These are phyloP conservation scores for Paramyrothecium sp. DNA, from an alignment of 2,329 filamentous ascomycete species.

Conservation along the genomic window DNA sequence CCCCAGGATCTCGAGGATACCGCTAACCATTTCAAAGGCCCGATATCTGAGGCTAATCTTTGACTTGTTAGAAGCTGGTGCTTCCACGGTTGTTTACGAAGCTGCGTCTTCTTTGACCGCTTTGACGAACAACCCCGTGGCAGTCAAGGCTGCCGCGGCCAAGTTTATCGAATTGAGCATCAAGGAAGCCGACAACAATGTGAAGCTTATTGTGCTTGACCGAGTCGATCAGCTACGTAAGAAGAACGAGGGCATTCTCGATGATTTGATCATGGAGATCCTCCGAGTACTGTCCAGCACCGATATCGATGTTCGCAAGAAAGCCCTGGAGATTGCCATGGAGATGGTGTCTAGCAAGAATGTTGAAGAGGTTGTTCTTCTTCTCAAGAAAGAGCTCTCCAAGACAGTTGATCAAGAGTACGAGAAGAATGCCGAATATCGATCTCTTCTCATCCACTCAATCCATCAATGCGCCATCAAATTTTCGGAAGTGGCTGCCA, in stretches of 20 bases:
- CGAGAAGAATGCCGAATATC: constrained; percentile 96
- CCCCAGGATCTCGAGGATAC: constrained; percentile 21
- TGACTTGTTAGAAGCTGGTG: constrained; percentile 87
- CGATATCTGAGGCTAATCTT: constrained; percentile 94
- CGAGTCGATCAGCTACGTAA: constrained; percentile 84
- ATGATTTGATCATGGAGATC: constrained; percentile 96
- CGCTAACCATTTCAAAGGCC: constrained; percentile 49
- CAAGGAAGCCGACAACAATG: constrained; percentile 98
- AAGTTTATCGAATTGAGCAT: constrained; percentile 98
- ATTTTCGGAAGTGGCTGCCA: constrained; percentile 96
- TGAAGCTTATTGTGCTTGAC: constrained; percentile 96
- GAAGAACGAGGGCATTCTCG: constrained; percentile 86
- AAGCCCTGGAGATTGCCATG: constrained; percentile 84
- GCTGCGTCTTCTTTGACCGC: constrained; percentile 92
- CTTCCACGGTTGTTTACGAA: constrained; percentile 96
- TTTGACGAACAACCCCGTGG: constrained; percentile 93
- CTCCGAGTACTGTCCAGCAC: constrained; percentile 91
- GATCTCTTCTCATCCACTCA: constrained; percentile 90
- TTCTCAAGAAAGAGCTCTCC: constrained; percentile 94
- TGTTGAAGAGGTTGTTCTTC: constrained; percentile 92
- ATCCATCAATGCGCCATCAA: constrained; percentile 99
- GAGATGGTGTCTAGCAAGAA: constrained; percentile 99
- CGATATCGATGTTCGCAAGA: constrained; percentile 92
- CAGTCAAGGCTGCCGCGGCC: constrained; percentile 90
- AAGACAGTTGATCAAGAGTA: constrained; percentile 99